Percentiles rank a stretch among this genome's conserved stretches.
Evolutionary conservation across 139 green algal species (phyloP).

Genomic region (Chlorella sp.): DNA sequence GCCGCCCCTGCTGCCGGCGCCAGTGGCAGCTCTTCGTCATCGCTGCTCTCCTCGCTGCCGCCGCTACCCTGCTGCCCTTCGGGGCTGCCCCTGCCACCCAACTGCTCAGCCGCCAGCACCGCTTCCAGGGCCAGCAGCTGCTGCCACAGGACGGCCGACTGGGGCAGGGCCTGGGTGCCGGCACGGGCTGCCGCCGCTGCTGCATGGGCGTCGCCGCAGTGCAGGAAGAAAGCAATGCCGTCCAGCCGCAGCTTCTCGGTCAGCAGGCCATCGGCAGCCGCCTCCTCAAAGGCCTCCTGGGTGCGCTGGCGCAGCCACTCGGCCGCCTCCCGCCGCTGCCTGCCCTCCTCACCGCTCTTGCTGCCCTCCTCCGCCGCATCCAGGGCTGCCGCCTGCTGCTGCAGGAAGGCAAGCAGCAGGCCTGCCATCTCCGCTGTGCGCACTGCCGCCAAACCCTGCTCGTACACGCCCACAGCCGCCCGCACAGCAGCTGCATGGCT

Average conservation of each 20-base stretch:
- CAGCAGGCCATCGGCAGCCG: slow-evolving; percentile 13
- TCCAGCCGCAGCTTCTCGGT: slow-evolving; percentile 43
- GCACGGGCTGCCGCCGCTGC: slow-evolving; percentile 47
- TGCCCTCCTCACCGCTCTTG: not conserved
- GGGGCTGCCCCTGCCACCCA: not conserved
- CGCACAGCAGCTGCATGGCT: not conserved
- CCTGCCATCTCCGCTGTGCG: slow-evolving; percentile 44
- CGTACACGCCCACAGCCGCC: slow-evolving; percentile 33
- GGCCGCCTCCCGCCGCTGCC: not conserved
- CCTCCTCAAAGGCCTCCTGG: slow-evolving; percentile 29
- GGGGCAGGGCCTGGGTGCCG: slow-evolving; percentile 42
- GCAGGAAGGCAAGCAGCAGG: slow-evolving; percentile 53
- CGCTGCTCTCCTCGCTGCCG: slow-evolving; percentile 4
- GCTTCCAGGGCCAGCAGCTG: slow-evolving; percentile 53
- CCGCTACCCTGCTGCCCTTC: not conserved
- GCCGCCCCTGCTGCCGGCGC: not conserved
- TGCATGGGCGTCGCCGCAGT: slow-evolving; percentile 33
- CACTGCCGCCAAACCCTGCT: slow-evolving; percentile 39
- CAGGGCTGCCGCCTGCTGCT: slow-evolving; percentile 18
- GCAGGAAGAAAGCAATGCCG: slow-evolving; percentile 48
- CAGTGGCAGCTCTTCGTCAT: not conserved
- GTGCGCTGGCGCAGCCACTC: slow-evolving; percentile 16
- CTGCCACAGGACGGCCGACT: slow-evolving; percentile 48
- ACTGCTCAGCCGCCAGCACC: not conserved
- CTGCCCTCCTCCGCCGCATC: not conserved